Evolutionary conservation across 208 protist species (phyloP).

Genomic region (Acanthamoeba lenticulata): DNA sequence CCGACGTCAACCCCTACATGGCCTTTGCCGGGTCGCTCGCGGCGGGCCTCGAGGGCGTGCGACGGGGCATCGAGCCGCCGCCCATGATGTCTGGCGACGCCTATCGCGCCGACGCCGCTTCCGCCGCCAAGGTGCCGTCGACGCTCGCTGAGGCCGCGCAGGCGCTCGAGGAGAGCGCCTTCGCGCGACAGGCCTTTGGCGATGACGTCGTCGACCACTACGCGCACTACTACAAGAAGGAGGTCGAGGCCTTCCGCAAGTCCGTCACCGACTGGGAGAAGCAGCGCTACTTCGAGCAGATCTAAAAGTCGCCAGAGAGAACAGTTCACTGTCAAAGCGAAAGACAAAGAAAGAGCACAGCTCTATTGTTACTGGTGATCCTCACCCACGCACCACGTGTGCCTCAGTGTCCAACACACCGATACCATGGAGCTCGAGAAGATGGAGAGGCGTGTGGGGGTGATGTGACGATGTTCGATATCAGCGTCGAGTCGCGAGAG

Average conservation of each 20-base stretch:
- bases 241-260: slow-evolving; percentile 7
- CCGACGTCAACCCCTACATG: slow-evolving; percentile 45
- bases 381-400: background rate
- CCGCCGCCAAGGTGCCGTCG: background rate
- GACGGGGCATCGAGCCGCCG: slow-evolving; percentile 31
- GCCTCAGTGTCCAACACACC: too few relatives aligned
- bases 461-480: too few relatives aligned
- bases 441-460: too few relatives aligned
- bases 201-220: slow-evolving; percentile 59
- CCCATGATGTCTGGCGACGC: slow-evolving; percentile 20
- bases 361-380: background rate
- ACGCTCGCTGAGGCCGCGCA: slow-evolving; percentile 8
- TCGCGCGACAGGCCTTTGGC: background rate
- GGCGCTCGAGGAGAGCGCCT: background rate
- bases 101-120: background rate
- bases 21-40: slow-evolving; percentile 34
- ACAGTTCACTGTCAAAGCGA: background rate
- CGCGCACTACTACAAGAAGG: slow-evolving; percentile 60
- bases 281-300: slow-evolving; percentile 50
- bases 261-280: slow-evolving; percentile 59
- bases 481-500: too few relatives aligned
- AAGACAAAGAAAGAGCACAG: background rate
- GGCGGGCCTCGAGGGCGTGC: slow-evolving; percentile 6
- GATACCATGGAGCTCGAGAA: too few relatives aligned
- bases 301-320: background rate